phyloP scores from a whole-genome alignment of 169 alveolate species.

The Perkinsus marinus region DNA sequence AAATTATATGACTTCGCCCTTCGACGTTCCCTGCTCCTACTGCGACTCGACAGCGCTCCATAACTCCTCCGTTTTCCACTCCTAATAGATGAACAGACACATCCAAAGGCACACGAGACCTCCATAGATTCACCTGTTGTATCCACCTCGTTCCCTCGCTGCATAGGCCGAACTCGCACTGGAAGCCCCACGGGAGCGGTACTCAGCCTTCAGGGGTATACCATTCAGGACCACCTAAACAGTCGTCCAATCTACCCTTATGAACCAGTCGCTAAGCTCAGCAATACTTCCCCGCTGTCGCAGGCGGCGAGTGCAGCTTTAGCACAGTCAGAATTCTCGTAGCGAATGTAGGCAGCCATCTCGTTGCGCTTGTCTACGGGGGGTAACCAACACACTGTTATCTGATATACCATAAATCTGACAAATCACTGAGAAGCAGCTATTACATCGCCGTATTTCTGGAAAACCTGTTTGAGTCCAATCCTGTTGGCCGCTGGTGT shows the following conservation, averaged over 20 bases:
- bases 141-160: neutral
- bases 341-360: neutral
- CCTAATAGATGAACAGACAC: too few relatives aligned
- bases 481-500: neutral
- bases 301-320: neutral
- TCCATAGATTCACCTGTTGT: neutral
- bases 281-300: neutral
- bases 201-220: neutral
- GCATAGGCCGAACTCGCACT: neutral
- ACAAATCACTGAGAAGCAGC: too few relatives aligned
- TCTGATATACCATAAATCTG: neutral
- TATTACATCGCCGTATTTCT: neutral
- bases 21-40: neutral
- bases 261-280: too few relatives aligned
- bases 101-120: neutral
- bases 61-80: neutral
- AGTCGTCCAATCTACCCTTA: too few relatives aligned
- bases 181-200: neutral
- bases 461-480: neutral
- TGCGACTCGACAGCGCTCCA: neutral
- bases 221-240: neutral
- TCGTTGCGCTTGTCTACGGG: neutral
- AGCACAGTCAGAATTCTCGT: neutral
- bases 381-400: neutral
- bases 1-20: neutral